A percentile compares a stretch with the other conserved stretches of the same genome.
Conservation (phyloP, 495 filamentous ascomycete genomes). For the Polyplosphaeria fusca region DNA sequence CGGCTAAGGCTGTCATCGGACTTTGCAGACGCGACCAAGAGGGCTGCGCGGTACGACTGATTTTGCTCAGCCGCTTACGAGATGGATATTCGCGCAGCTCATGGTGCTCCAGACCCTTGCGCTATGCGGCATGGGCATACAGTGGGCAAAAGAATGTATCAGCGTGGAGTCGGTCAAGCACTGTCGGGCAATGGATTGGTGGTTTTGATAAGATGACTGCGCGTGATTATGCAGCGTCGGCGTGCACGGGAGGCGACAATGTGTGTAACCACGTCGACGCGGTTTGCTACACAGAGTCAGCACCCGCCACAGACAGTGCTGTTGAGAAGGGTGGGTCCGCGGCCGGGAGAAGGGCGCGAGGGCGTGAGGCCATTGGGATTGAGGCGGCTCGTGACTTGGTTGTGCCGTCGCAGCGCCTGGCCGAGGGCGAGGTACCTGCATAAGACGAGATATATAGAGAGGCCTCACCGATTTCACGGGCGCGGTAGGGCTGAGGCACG, state of each 20-base stretch:
- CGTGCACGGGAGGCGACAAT: neutral
- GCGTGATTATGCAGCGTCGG: conserved; percentile 10
- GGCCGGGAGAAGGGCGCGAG: conserved; percentile 14
- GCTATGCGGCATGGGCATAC: conserved; percentile 15
- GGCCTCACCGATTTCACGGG: conserved; percentile 10
- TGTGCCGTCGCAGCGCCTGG: neutral
- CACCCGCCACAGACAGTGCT: neutral
- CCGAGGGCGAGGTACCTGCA: conserved; percentile 18
- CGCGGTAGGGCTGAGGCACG: conserved; percentile 18
- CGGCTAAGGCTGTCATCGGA: no score
- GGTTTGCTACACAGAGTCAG: neutral
- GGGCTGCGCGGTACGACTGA: no score
- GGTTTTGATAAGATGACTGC: conserved; percentile 12
- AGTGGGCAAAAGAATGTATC: conserved; percentile 12
- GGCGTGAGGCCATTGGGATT: neutral
- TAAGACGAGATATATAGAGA: conserved; percentile 5
- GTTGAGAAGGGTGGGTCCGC: conserved; percentile 8
- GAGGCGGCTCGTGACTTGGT: conserved; percentile 8
- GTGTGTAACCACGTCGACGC: conserved; percentile 4
- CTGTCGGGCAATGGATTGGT: neutral
- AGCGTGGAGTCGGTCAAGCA: conserved; percentile 8
- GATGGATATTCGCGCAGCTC: conserved; percentile 6
- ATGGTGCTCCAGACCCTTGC: conserved; percentile 12
- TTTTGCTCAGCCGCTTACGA: conserved; percentile 18
- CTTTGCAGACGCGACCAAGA: no score